A percentile compares a stretch with the other conserved stretches of the same genome.
Conservation (phyloP, 768 basidiomycete genomes). For the Stropharia rugosoannulata region DNA sequence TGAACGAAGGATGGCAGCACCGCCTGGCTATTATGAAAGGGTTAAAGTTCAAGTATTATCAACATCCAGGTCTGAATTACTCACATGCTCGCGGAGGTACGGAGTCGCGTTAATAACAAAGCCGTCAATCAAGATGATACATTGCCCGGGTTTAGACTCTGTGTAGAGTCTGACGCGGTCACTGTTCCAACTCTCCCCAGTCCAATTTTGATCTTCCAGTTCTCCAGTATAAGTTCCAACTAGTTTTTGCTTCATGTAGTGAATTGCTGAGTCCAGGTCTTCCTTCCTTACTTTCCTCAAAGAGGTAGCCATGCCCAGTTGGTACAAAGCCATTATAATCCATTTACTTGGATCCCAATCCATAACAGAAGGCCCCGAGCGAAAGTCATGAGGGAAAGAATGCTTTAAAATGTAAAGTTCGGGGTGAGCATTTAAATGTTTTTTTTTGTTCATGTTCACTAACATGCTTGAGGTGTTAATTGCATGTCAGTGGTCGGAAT, state of each 20-base stretch:
- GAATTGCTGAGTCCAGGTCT: slow-evolving; percentile 48
- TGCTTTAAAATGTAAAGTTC: slow-evolving; percentile 40
- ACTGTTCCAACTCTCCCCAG: slow-evolving; percentile 41
- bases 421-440: not conserved
- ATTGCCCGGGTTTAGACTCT: slow-evolving; percentile 30
- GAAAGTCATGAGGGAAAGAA: slow-evolving; percentile 77
- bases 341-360: slow-evolving; percentile 87
- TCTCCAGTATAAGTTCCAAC: slow-evolving; percentile 1
- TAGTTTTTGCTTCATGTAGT: slow-evolving; percentile 47
- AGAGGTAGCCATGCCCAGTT: slow-evolving; percentile 43
- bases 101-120: slow-evolving; percentile 59
- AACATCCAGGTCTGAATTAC: slow-evolving; percentile 16
- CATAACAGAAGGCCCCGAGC: slow-evolving; percentile 55
- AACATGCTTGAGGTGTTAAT: slow-evolving; percentile 38
- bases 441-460: not conserved
- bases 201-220: slow-evolving; percentile 28
- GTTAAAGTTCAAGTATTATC: not conserved
- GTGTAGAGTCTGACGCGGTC: slow-evolving; percentile 33
- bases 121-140: slow-evolving; percentile 57
- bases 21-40: slow-evolving; percentile 58
- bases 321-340: slow-evolving; percentile 58
- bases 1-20: slow-evolving; percentile 47
- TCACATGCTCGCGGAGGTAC: slow-evolving; percentile 68
- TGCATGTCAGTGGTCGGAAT: not conserved
- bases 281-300: slow-evolving; percentile 48